Percentiles rank a stretch among this genome's conserved stretches.
Conservation (phyloP, 306 rosid genomes). For the Cercis canadensis region DNA sequence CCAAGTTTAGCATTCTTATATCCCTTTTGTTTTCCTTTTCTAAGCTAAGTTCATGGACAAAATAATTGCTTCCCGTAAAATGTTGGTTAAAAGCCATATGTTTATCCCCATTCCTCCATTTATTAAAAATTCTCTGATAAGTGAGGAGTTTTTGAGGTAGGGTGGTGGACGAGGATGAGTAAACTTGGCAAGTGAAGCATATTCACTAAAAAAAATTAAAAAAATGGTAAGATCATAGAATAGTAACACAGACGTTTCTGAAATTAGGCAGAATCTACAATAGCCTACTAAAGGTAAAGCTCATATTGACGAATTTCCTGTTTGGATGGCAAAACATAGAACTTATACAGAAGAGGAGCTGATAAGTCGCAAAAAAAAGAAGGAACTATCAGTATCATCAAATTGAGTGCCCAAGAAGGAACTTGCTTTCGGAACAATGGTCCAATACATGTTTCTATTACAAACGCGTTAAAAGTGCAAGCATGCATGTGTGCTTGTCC, state of each 20-base stretch:
- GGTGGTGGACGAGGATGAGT: too few relatives aligned
- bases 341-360: not conserved
- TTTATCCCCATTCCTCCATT: not conserved
- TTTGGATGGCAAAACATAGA: conserved; percentile 11
- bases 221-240: too few relatives aligned
- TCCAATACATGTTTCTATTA: conserved; percentile 17
- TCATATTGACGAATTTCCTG: not conserved
- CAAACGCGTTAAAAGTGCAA: conserved; percentile 46
- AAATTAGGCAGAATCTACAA: too few relatives aligned
- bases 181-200: too few relatives aligned
- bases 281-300: not conserved
- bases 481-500: conserved; percentile 45
- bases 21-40: not conserved
- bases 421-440: conserved; percentile 35
- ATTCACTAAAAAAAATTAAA: too few relatives aligned
- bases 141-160: too few relatives aligned
- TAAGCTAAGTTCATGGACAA: conserved; percentile 6
- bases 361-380: conserved; percentile 10
- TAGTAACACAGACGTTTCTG: too few relatives aligned
- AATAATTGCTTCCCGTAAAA: conserved; percentile 13
- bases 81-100: not conserved
- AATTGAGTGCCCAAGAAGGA: conserved; percentile 48
- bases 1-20: not conserved
- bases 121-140: not conserved
- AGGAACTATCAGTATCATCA: conserved; percentile 22